phyloP scores from a whole-genome alignment of 2,329 filamentous ascomycete species.

The Colletotrichum tamarilloi region DNA sequence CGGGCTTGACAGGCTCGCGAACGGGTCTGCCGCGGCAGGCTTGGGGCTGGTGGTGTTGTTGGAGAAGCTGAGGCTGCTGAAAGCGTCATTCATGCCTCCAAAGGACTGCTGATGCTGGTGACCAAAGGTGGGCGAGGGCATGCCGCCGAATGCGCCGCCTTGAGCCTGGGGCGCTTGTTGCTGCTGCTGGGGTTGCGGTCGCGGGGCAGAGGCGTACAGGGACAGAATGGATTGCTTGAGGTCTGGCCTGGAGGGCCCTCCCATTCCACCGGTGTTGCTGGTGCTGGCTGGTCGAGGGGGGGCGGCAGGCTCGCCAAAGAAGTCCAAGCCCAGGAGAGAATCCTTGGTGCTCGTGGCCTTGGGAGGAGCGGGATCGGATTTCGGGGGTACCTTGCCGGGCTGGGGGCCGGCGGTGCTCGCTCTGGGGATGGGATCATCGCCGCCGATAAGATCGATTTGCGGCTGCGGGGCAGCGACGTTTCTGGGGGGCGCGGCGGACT shows the following conservation, averaged over 20 bases:
- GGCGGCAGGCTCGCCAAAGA: constrained; percentile 80
- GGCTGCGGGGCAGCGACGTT: constrained; percentile 50
- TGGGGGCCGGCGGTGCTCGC: constrained; percentile 80
- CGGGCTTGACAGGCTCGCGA: constrained; percentile 67
- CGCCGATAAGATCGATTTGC: constrained; percentile 85
- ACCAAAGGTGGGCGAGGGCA: constrained; percentile 67
- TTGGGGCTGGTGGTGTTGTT: constrained; percentile 55
- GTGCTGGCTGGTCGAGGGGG: constrained; percentile 88
- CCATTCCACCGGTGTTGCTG: constrained; percentile 69
- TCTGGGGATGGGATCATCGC: constrained; percentile 71
- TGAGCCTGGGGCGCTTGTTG: constrained; percentile 59
- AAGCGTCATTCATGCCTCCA: constrained; percentile 83
- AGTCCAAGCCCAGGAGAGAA: constrained; percentile 91
- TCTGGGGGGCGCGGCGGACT: constrained; percentile 48
- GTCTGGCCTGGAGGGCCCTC: constrained; percentile 83
- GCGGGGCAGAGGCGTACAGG: constrained; percentile 86
- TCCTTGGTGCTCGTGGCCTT: constrained; percentile 82
- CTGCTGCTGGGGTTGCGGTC: constrained; percentile 71
- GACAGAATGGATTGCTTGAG: constrained; percentile 98
- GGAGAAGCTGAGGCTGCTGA: constrained; percentile 58
- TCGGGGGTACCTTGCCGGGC: constrained; percentile 66
- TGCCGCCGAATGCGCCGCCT: constrained; percentile 72
- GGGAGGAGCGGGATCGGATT: constrained; percentile 74
- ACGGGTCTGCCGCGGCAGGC: constrained; percentile 64
- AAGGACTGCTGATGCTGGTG: constrained; percentile 59